These are phyloP conservation scores for Ustanciosporium gigantosporum DNA, from an alignment of 1,284 basidiomycete species.

Conservation along the genomic window DNA sequence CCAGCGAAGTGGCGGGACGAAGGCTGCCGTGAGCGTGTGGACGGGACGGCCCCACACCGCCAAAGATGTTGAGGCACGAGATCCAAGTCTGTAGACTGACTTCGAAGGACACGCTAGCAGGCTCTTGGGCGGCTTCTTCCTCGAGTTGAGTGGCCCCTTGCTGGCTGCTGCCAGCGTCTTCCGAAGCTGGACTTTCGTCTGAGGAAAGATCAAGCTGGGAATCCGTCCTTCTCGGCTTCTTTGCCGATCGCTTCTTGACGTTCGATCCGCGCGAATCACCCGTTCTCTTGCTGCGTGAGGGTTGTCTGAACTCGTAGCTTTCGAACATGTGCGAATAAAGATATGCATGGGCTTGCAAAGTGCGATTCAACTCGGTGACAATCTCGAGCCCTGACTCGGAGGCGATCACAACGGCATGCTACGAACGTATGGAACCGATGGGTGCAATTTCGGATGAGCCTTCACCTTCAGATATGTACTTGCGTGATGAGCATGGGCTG, in stretches of 20 bases:
- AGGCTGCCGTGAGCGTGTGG: slow-evolving; percentile 4
- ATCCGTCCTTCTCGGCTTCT: not conserved
- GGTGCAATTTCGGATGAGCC: not conserved
- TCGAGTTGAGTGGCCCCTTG: too few relatives aligned
- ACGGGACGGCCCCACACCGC: slow-evolving; percentile 67
- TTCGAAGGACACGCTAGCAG: slow-evolving; percentile 68
- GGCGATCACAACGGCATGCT: slow-evolving; percentile 72
- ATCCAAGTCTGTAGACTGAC: slow-evolving; percentile 78
- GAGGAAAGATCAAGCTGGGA: too few relatives aligned
- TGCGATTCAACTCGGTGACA: slow-evolving; percentile 81
- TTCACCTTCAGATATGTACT: not conserved
- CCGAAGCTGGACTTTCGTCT: too few relatives aligned
- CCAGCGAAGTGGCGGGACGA: slow-evolving; percentile 1
- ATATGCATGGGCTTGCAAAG: slow-evolving; percentile 80
- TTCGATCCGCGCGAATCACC: too few relatives aligned
- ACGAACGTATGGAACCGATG: too few relatives aligned
- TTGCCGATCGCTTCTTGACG: slow-evolving; percentile 5
- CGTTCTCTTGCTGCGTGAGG: not conserved
- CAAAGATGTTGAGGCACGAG: slow-evolving; percentile 89
- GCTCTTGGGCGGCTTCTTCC: slow-evolving; percentile 48
- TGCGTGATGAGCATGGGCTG: not conserved
- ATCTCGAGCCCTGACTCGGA: slow-evolving; percentile 75
- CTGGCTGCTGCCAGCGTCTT: slow-evolving; percentile 25
- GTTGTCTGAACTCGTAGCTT: slow-evolving; percentile 68
- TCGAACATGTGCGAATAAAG: slow-evolving; percentile 78